phyloP scores from a whole-genome alignment of 1,139 yeast species.

The Sugiyamaella sp. region DNA sequence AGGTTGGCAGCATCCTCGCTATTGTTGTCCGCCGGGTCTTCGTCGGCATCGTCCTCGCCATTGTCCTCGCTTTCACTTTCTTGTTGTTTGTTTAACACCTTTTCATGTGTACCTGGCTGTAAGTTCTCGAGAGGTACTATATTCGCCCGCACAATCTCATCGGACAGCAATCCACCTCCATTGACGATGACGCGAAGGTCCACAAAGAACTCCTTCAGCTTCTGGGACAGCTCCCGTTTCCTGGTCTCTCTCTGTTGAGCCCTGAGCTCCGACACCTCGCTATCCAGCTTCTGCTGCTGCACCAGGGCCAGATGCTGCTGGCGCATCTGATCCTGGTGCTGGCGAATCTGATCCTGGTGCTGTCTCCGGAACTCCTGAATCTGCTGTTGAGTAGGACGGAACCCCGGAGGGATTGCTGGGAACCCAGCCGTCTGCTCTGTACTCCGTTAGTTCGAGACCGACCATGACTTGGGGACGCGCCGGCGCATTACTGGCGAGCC shows the following conservation, averaged over 20 bases:
- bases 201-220: conserved; percentile 11
- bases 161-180: conserved; percentile 7
- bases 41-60: not conserved
- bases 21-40: not conserved
- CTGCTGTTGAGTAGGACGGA: conserved; percentile 13
- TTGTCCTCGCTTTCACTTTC: not conserved
- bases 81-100: not conserved
- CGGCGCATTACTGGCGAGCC: too few relatives aligned
- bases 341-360: conserved; percentile 15
- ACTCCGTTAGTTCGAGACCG: conserved; percentile 1
- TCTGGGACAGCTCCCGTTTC: conserved; percentile 1
- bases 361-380: conserved; percentile 16
- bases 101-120: conserved; percentile 6
- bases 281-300: conserved; percentile 16
- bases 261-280: not conserved
- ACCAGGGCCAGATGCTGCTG: conserved; percentile 14
- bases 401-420: conserved; percentile 15
- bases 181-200: conserved; percentile 8
- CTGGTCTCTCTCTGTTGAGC: not conserved
- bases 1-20: not conserved
- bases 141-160: conserved; percentile 11
- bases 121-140: conserved; percentile 16
- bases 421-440: conserved; percentile 5
- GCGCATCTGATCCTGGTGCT: conserved; percentile 15
- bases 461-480: too few relatives aligned